Evolutionary conservation across 2,329 filamentous ascomycete genomes (phyloP), one percentile per base, ranked within the genome.

Genomic region (Ophiostoma ips): DNA sequence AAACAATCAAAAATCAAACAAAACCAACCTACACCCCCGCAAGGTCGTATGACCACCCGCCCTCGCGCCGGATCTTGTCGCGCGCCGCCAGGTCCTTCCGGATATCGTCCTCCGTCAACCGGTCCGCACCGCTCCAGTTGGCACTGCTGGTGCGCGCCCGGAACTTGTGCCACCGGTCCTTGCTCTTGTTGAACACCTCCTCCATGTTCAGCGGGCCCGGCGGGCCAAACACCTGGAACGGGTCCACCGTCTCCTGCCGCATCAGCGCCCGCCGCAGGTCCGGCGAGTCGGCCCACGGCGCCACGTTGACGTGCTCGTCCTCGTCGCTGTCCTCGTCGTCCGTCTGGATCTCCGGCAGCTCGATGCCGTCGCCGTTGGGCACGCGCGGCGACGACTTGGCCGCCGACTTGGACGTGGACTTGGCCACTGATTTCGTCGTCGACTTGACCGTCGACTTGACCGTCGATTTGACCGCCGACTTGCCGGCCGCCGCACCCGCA

Each of bases 331-430:
- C 87, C 59, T 95, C 89, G 30, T 87, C 88, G 62, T 98, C 94
- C 1, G 92, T 96, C 55, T 88, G 81, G 58, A 98, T 96, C 58
- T 98, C 92, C 0, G 92, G 90, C 3, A 98, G 77, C 57, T 92
- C 84, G 59, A 98, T 95, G 48, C 77, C 78, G 52, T 98, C 92
- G 53, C 89, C 87, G 58, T 87, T 90, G 54, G 83, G 84, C 67
- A 94, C 94, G 48, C 86, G 79, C 1, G 88, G 88, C 1, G 88
- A 94, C 30, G 84, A 83, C 56, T 79, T 75, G 16, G 75, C 66
- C 2, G 69, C 70, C 1, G 79, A 77, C 59, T 81, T 81, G 52
- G 67, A 62, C 43, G 65, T 64, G 12, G 75, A 72, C 59, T 84
- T 85, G 52, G 71, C 71, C 3, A 68, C 69, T 1, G 79, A 77